phyloP scores from a whole-genome alignment of 2,329 filamentous ascomycete genomes.

The Fusarium lyarnte region DNA sequence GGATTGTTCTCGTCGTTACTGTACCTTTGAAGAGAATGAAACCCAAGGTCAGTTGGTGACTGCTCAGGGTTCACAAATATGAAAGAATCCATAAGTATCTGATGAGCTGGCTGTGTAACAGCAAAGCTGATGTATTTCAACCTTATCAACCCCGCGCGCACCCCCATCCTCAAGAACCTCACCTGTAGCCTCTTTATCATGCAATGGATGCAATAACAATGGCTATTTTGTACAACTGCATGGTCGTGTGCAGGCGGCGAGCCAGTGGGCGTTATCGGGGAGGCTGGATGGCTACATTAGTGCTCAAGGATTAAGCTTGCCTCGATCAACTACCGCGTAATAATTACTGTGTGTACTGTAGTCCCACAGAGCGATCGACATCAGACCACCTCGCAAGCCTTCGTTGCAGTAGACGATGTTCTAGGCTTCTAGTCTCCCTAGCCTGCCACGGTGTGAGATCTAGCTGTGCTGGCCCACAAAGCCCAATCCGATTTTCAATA shows the following conservation, averaged over 20 bases:
- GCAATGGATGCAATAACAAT: not conserved
- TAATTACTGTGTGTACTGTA: conserved; percentile 14
- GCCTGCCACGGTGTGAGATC: conserved; percentile 30
- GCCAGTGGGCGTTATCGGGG: conserved; percentile 17
- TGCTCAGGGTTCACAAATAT: conserved; percentile 16
- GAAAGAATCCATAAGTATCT: conserved; percentile 28
- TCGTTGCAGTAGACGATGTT: conserved; percentile 31
- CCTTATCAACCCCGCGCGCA: not conserved
- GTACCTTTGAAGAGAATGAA: not conserved
- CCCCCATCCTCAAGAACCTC: not conserved
- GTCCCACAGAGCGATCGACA: conserved; percentile 40
- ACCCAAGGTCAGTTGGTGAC: not conserved
- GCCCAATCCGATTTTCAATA: conserved; percentile 11
- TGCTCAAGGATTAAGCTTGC: conserved; percentile 17
- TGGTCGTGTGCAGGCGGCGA: conserved; percentile 17
- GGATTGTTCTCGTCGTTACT: conserved; percentile 1
- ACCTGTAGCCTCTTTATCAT: conserved; percentile 14
- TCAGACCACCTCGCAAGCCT: conserved; percentile 43
- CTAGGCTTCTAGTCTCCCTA: conserved; percentile 35
- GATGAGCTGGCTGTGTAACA: conserved; percentile 43
- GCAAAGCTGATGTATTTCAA: conserved; percentile 28
- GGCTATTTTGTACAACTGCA: conserved; percentile 5
- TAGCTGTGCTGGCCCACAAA: conserved; percentile 6
- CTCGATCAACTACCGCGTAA: conserved; percentile 11
- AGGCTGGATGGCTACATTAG: conserved; percentile 23